phyloP scores from a whole-genome alignment of 768 basidiomycete genomes.

The Lactifluus pinguis region DNA sequence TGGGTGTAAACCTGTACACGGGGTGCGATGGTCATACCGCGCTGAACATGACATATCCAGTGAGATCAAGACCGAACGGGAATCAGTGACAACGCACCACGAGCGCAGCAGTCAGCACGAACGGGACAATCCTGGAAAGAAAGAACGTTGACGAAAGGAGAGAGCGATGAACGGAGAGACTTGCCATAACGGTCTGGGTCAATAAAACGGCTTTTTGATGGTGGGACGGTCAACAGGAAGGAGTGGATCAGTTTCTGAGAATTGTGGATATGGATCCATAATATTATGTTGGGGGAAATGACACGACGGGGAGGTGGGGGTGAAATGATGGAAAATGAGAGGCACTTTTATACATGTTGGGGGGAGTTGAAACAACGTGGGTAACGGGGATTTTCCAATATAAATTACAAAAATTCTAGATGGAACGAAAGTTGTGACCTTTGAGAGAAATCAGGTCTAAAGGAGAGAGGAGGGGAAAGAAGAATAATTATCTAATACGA shows the following conservation, averaged over 20 bases:
- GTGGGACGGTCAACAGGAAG: slow-evolving; percentile 12
- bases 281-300: background rate
- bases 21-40: slow-evolving; percentile 71
- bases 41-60: slow-evolving; percentile 33
- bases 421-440: background rate
- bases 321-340: background rate
- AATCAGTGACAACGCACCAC: slow-evolving; percentile 38
- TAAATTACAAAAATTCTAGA: slow-evolving; percentile 2
- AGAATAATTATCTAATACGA: no score
- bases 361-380: no score
- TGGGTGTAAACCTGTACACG: slow-evolving; percentile 75
- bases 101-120: slow-evolving; percentile 55
- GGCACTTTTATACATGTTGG: slow-evolving; percentile 1
- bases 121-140: slow-evolving; percentile 55
- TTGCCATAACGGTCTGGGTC: slow-evolving; percentile 41
- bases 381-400: no score
- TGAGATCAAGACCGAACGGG: background rate
- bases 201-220: slow-evolving; percentile 39
- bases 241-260: slow-evolving; percentile 15
- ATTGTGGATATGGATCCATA: background rate
- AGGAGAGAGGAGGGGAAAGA: no score
- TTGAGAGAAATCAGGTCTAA: no score
- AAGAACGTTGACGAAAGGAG: background rate
- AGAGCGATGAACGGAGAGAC: background rate
- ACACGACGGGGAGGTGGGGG: background rate